These are phyloP conservation scores for Allium cepa DNA, from an alignment of 106 monocot species.

Conservation along the genomic window DNA sequence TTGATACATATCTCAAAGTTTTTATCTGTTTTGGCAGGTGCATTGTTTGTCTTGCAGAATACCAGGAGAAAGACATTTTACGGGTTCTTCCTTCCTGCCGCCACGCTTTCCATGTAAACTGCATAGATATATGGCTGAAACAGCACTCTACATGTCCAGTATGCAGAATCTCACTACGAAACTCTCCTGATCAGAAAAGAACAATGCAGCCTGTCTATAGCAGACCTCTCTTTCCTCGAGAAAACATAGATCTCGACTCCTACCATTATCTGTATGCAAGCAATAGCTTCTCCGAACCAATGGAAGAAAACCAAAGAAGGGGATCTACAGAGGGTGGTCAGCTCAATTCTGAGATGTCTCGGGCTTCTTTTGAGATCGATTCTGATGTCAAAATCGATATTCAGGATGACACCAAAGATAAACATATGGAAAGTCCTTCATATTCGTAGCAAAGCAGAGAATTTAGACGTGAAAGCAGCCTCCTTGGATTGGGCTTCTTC, in stretches of 20 bases:
- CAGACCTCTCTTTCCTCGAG: slow-evolving; percentile 20
- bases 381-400: slow-evolving; percentile 2
- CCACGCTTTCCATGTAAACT: slow-evolving; percentile 58
- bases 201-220: slow-evolving; percentile 30
- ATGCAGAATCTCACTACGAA: slow-evolving; percentile 64
- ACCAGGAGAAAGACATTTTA: slow-evolving; percentile 69
- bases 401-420: slow-evolving; percentile 9
- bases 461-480: background rate
- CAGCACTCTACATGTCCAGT: slow-evolving; percentile 82
- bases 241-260: slow-evolving; percentile 10
- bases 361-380: slow-evolving; percentile 9
- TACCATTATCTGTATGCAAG: slow-evolving; percentile 8
- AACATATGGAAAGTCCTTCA: slow-evolving; percentile 25
- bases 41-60: slow-evolving; percentile 68
- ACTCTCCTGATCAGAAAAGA: slow-evolving; percentile 45
- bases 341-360: slow-evolving; percentile 15
- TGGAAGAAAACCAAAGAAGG: slow-evolving; percentile 15
- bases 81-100: slow-evolving; percentile 72
- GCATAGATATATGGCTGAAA: slow-evolving; percentile 82
- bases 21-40: slow-evolving; percentile 34
- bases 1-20: too few species aligned
- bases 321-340: slow-evolving; percentile 13
- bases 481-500: background rate
- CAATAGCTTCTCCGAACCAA: slow-evolving; percentile 7
- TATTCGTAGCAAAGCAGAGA: slow-evolving; percentile 3